phyloP scores from a whole-genome alignment of 768 basidiomycete species.

The Tulasnella calospora region DNA sequence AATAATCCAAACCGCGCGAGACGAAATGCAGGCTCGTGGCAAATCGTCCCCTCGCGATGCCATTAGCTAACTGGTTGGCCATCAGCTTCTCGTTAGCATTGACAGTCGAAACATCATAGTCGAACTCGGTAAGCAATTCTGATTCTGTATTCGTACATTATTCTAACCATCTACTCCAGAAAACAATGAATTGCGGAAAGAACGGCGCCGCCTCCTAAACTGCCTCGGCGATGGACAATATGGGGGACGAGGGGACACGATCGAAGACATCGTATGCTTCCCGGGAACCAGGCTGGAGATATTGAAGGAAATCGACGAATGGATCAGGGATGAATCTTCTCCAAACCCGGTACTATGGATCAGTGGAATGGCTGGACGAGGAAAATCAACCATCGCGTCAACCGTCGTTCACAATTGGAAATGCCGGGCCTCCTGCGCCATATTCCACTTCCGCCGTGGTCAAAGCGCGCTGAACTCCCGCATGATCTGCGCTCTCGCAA shows the following conservation, averaged over 20 bases:
- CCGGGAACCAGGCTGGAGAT: background rate
- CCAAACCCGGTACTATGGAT: background rate
- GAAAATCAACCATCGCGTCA: background rate
- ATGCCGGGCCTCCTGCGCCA: background rate
- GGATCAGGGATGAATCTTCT: background rate
- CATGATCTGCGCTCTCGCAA: background rate
- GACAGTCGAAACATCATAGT: background rate
- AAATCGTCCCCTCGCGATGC: accelerated
- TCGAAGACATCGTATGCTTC: background rate
- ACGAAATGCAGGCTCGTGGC: background rate
- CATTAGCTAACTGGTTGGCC: background rate
- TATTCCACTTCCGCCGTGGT: background rate
- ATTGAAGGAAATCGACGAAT: background rate
- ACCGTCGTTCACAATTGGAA: background rate
- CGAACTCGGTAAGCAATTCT: background rate
- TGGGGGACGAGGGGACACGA: background rate
- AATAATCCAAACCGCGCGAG: background rate
- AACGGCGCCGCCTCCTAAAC: background rate
- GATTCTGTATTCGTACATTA: background rate
- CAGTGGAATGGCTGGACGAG: background rate
- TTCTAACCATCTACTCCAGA: background rate
- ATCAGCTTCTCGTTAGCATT: background rate
- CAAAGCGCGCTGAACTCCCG: background rate
- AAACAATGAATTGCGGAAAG: background rate
- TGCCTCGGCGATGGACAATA: background rate